Evolutionary conservation across 768 basidiomycete species (phyloP), one percentile per base, ranked within the genome.

Genomic region (Leccinum disarticulatum): DNA sequence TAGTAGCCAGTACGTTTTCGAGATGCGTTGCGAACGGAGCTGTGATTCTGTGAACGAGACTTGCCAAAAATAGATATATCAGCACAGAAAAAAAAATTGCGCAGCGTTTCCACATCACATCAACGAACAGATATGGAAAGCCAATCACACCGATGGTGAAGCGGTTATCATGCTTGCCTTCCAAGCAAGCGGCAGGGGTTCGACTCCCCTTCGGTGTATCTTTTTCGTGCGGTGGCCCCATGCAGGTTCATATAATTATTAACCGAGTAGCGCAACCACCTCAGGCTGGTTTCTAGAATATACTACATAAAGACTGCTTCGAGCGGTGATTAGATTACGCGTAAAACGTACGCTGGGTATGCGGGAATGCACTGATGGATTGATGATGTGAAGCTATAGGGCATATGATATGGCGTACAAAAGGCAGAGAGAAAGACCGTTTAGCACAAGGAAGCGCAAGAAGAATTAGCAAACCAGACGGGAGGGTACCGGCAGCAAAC

Each of bases 151-250:
- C 77, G 80, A 87, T 90, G 88, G 88, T 90, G 88, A 90, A 90
- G 86, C 81, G 87, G 88, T 88, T 90, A 90, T 89, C 87, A 90
- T 90, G 87, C 88, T 89, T 89, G 87, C 87, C 87, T 89, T 89
- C 88, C 87, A 89, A 80, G 78, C 79, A 79, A 80, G 83, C 83
- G 84, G 85, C 84, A 85, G 79, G 85, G 85, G 85, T 86, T 86
- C 84, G 85, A 86, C 82, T 86, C 85, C 84, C 85, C 80, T 86
- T 84, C 79, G 79, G 83, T 66, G 72, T 73, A 72, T 36, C 1
- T 33, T 52, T 33, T 56, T 64, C n/a, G 41, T n/a, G 41, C 38
- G 15, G 36, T 36, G 36, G 6, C 36, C 36, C 15, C 36, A 36
- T 36, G 36, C 14, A 36, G 7, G 36, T 38, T 15, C 15, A 41